A percentile compares a stretch with the other conserved stretches of the same genome.
These are phyloP conservation scores for Jasminum sambac DNA, from an alignment of 257 asterid genomes.

Conservation along the genomic window DNA sequence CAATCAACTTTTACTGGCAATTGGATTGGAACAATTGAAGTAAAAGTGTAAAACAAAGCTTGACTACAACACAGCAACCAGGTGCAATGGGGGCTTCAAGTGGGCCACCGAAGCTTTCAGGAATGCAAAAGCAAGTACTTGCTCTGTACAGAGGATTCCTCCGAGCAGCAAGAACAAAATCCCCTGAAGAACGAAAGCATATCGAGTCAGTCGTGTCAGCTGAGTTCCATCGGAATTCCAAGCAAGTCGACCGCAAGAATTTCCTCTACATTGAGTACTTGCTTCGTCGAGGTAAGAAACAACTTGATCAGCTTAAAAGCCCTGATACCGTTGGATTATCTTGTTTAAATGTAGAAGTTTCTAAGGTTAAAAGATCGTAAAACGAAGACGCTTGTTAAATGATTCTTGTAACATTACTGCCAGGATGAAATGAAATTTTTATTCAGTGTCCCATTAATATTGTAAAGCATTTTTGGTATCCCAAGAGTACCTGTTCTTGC, in stretches of 20 bases:
- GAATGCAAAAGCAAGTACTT: conserved; percentile 92
- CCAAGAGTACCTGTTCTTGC: no score
- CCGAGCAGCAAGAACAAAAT: conserved; percentile 73
- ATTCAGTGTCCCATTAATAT: not conserved
- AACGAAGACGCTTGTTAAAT: not conserved
- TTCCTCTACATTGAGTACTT: conserved; percentile 77
- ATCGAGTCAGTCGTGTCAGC: conserved; percentile 65
- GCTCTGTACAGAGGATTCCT: conserved; percentile 76
- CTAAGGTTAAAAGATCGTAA: conserved; percentile 32
- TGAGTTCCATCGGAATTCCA: conserved; percentile 67
- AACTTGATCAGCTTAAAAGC: conserved; percentile 79
- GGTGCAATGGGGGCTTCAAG: conserved; percentile 59
- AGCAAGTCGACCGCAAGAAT: conserved; percentile 72
- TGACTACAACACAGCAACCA: conserved; percentile 12
- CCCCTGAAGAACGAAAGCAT: conserved; percentile 64
- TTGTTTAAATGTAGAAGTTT: conserved; percentile 42
- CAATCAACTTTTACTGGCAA: not conserved
- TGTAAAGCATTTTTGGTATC: no score
- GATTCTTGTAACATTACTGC: not conserved
- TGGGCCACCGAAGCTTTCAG: conserved; percentile 71
- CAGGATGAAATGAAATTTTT: not conserved
- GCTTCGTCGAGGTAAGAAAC: conserved; percentile 75
- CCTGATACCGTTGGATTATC: conserved; percentile 67
- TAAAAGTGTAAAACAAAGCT: not conserved
- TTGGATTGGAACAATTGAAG: not conserved